Conservation (phyloP, 495 filamentous ascomycete species). For the Lophiostoma macrostomum region DNA sequence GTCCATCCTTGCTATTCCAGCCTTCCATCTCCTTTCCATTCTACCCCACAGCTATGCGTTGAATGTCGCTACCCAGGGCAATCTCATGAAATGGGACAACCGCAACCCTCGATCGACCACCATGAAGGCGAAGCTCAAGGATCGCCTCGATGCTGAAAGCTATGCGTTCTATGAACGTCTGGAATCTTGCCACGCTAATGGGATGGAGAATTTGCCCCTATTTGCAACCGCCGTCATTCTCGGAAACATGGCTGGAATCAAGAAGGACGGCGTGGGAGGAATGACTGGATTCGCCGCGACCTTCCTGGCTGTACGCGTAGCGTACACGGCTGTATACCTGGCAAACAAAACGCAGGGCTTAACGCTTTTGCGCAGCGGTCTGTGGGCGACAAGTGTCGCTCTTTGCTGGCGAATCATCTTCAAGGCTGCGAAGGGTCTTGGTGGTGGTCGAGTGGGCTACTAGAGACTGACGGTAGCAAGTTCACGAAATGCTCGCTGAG, state of each 20-base stretch:
- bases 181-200: constrained; percentile 45
- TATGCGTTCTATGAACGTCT: constrained; percentile 42
- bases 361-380: constrained; percentile 10
- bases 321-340: constrained; percentile 40
- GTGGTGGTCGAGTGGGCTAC: no score
- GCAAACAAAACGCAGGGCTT: constrained; percentile 19
- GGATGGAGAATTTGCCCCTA: constrained; percentile 46
- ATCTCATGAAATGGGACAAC: constrained; percentile 38
- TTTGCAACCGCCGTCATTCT: constrained; percentile 43
- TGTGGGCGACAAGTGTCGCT: constrained; percentile 12
- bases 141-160: constrained; percentile 29
- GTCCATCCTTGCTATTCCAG: constrained; percentile 43
- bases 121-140: constrained; percentile 32
- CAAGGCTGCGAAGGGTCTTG: constrained; percentile 25
- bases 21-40: constrained; percentile 40
- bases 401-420: constrained; percentile 20
- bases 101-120: constrained; percentile 37
- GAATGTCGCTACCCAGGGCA: constrained; percentile 32
- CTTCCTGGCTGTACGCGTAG: constrained; percentile 35
- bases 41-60: constrained; percentile 41
- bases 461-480: no score
- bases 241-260: constrained; percentile 42
- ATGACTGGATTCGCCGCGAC: constrained; percentile 26
- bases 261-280: constrained; percentile 18
- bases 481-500: no score